Evolutionary conservation across 345 rosid species (phyloP).

Genomic region (Citrus unshiu): DNA sequence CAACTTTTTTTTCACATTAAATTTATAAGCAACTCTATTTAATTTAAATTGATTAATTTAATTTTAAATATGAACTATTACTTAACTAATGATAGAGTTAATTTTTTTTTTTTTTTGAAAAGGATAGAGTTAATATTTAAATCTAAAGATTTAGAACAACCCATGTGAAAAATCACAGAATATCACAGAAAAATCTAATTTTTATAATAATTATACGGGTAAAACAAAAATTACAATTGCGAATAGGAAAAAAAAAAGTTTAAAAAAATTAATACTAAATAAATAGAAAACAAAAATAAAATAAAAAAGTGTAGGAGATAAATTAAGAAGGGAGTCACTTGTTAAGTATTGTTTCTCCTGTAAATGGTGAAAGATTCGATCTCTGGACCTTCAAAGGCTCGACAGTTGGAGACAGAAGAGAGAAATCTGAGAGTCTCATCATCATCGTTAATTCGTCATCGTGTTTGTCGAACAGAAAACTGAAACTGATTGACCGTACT

Average conservation of each 20-base stretch:
- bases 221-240: neutral
- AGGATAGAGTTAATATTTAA: too few relatives aligned
- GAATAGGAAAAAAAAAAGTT: neutral
- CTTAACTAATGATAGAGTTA: too few relatives aligned
- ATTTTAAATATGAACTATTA: too few relatives aligned
- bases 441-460: conserved; percentile 8
- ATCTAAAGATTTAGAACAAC: too few relatives aligned
- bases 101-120: too few relatives aligned
- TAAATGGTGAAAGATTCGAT: conserved; percentile 25
- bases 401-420: conserved; percentile 6
- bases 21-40: too few relatives aligned
- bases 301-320: neutral
- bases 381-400: conserved; percentile 3
- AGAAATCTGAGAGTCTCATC: conserved; percentile 12
- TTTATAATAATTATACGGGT: neutral
- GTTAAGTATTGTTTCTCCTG: neutral
- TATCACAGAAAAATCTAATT: too few relatives aligned
- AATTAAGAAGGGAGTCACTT: neutral
- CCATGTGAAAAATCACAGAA: too few relatives aligned
- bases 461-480: neutral
- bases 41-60: too few relatives aligned
- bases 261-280: too few relatives aligned
- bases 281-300: neutral
- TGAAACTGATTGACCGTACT: neutral
- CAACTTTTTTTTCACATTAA: too few relatives aligned